A percentile compares a stretch with the other conserved stretches of the same genome.
Conservation (phyloP, 768 basidiomycete genomes). For the Lepiota brunneoincarnata region DNA sequence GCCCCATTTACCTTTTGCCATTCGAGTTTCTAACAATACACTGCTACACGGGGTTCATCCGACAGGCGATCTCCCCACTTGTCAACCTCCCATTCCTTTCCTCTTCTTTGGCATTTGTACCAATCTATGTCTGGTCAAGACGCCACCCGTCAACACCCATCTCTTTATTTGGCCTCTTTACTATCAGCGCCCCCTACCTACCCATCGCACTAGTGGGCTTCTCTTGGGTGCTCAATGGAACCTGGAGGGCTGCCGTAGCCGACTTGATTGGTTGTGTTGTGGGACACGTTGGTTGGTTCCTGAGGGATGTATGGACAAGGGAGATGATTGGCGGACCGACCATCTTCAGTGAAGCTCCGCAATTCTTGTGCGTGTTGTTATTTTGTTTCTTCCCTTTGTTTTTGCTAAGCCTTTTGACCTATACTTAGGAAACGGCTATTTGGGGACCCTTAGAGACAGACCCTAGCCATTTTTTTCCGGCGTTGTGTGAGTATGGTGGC, state of each 20-base stretch:
- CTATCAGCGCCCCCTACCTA: constrained; percentile 93
- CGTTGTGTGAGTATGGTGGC: neutral
- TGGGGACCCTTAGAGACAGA: constrained; percentile 46
- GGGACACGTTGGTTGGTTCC: constrained; percentile 83
- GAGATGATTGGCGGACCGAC: constrained; percentile 81
- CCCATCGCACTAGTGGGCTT: constrained; percentile 89
- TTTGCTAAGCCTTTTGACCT: neutral
- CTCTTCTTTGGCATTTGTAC: constrained; percentile 88
- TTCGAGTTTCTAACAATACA: constrained; percentile 7
- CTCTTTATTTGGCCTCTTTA: constrained; percentile 91
- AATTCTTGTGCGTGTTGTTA: constrained; percentile 52
- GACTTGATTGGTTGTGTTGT: constrained; percentile 85
- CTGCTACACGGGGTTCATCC: constrained; percentile 7
- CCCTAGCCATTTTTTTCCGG: neutral
- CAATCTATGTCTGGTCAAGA: constrained; percentile 96
- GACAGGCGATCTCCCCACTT: constrained; percentile 75
- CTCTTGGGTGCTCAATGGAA: constrained; percentile 79
- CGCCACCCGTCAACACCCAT: constrained; percentile 95
- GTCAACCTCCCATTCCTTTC: constrained; percentile 94
- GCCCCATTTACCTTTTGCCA: constrained; percentile 21
- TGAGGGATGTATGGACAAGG: constrained; percentile 84
- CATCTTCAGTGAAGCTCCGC: constrained; percentile 70
- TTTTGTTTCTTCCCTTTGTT: constrained; percentile 9
- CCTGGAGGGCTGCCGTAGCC: constrained; percentile 79
- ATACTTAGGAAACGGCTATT: constrained; percentile 59